These are phyloP conservation scores for Fusarium humuli DNA, from an alignment of 2,329 filamentous ascomycete species.

Conservation along the genomic window DNA sequence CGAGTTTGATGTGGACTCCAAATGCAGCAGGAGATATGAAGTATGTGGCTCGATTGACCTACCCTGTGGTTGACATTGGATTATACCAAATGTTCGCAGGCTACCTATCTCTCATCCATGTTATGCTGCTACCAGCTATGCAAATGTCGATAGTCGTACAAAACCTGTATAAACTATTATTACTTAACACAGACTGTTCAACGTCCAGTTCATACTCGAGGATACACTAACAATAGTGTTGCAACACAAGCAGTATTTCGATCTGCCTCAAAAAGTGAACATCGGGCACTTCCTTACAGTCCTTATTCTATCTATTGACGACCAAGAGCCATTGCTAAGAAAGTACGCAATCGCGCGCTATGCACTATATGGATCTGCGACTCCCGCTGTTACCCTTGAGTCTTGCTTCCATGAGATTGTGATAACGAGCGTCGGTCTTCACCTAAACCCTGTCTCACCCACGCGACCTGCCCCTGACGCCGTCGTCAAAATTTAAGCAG, in stretches of 20 bases:
- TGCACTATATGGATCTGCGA: slow-evolving; percentile 7
- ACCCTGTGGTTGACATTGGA: not conserved
- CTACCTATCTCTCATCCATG: not conserved
- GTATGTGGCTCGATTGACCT: not conserved
- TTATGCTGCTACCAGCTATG: not conserved
- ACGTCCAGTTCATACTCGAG: not conserved
- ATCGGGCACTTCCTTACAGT: not conserved
- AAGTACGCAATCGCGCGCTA: not conserved
- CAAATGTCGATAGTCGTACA: not conserved
- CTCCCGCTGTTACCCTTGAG: slow-evolving; percentile 3
- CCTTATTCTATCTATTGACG: not conserved
- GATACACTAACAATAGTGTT: not conserved
- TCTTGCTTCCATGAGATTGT: not conserved
- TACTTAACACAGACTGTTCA: not conserved
- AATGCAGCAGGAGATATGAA: not conserved
- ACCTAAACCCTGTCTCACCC: slow-evolving; percentile 38
- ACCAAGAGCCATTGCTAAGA: not conserved
- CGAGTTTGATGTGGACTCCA: not conserved
- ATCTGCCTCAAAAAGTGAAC: not conserved
- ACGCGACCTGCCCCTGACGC: slow-evolving; percentile 43
- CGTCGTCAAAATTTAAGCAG: slow-evolving; percentile 32
- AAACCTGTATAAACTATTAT: not conserved
- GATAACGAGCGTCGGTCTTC: slow-evolving; percentile 15
- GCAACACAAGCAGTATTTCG: not conserved
- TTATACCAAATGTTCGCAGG: not conserved